Evolutionary conservation across 169 alveolate species (phyloP), one percentile per base, ranked within the genome.

Genomic region (Plasmodium inui): DNA sequence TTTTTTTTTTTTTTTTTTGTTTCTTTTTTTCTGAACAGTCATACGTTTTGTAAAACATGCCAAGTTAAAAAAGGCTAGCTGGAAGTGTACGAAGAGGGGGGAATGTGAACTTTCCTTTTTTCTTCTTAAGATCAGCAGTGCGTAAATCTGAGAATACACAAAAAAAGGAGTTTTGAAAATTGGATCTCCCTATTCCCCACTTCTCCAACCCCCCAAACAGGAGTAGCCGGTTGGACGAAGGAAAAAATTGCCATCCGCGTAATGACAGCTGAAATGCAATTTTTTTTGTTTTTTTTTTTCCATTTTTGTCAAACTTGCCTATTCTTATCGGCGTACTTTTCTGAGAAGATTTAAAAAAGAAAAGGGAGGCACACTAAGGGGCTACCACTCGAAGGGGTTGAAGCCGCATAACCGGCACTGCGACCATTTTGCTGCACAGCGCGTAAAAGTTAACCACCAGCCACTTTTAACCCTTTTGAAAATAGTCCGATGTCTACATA

Each of bases 1-100:
- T n/a, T n/a, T n/a, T n/a, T n/a, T 50, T 28, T 39, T 72, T 39
- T 83, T 39, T 72, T 39, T 83, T 83, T 83, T 83, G 37, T 83
- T 32, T 79, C 34, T 83, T 83, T 83, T 83, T 17, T 28, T 17
- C 34, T 41, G 46, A 80, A 46, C 32, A 34, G 17, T 41, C 55
- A 80, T 41, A 79, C 46, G 55, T 37, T 57, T 57, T 32, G 72
- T 57, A 82, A 55, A 80, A 80, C 61, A 19, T 41, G 73, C 37
- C 10, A 80, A 80, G 67, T 80, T 39, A 32, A 82, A 55, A 82
- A 82, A n/a, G 37, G 78, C 74, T 82, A 55, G 57, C 71, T 82
- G 41, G 61, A 26, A 82, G 9, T 53, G 67, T 82, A 55, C 7
- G 79, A 82, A 57, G n/a, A 55, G 19, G 39, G 61, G 39, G 41